These are phyloP conservation scores for Pleurotus sapidus DNA, from an alignment of 768 basidiomycete species.

Conservation along the genomic window DNA sequence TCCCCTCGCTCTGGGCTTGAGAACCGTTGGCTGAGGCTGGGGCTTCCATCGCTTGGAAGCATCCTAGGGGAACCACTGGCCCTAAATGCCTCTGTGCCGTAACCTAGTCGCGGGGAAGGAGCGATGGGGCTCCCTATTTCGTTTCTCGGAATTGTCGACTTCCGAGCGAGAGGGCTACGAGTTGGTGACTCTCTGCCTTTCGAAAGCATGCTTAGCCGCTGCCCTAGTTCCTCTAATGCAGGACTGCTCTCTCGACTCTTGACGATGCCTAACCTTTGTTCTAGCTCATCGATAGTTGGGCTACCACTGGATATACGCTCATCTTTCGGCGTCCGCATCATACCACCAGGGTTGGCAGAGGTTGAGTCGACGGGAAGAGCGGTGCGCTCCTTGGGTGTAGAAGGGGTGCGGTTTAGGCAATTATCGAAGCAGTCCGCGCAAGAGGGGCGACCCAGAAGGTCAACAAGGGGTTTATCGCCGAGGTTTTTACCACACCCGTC, in stretches of 20 bases:
- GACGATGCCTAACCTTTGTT: constrained; percentile 55
- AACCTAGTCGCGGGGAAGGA: not conserved
- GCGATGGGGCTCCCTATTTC: not conserved
- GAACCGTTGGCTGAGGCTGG: constrained; percentile 19
- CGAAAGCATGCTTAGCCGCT: constrained; percentile 34
- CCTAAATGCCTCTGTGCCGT: not conserved
- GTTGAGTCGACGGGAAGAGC: not conserved
- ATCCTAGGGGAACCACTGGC: constrained; percentile 1
- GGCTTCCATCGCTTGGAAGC: constrained; percentile 12
- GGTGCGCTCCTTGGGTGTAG: constrained; percentile 37
- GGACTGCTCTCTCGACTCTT: constrained; percentile 56
- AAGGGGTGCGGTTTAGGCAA: constrained; percentile 57
- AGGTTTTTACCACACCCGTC: constrained; percentile 70
- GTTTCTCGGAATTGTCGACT: not conserved
- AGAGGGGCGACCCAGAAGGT: constrained; percentile 77
- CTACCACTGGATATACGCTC: constrained; percentile 48
- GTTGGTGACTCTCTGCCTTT: constrained; percentile 7
- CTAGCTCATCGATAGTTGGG: constrained; percentile 63
- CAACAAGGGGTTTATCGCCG: constrained; percentile 75
- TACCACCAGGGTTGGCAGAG: constrained; percentile 41
- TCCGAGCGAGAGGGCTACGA: constrained; percentile 9
- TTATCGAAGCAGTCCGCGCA: constrained; percentile 80
- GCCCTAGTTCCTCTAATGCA: constrained; percentile 46
- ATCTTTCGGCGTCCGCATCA: constrained; percentile 30
- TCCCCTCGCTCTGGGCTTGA: constrained; percentile 19